Conservation (phyloP, 768 basidiomycete genomes). For the Lanmaoa rubissima region DNA sequence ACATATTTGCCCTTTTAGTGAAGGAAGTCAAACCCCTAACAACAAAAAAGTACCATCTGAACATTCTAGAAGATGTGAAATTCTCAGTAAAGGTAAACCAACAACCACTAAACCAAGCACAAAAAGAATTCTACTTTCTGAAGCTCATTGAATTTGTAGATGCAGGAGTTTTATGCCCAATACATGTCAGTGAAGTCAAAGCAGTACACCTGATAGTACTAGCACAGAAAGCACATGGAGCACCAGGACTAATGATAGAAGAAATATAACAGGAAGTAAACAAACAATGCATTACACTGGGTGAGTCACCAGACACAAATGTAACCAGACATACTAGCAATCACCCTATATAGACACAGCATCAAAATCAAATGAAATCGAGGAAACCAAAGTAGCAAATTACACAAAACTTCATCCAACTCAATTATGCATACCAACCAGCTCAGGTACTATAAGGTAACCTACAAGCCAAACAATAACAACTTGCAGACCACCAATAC, state of each 20-base stretch:
- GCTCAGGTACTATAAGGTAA: constrained; percentile 37
- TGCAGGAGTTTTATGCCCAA: neutral
- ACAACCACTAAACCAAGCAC: neutral
- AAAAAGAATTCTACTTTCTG: neutral
- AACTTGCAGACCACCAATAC: constrained; percentile 21
- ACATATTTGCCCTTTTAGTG: neutral
- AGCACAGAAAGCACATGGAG: neutral
- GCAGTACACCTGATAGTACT: neutral
- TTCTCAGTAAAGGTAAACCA: neutral
- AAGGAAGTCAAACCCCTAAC: neutral
- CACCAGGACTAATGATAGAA: neutral
- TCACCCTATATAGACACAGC: neutral
- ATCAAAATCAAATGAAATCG: fast-evolving
- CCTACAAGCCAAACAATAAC: constrained; percentile 38
- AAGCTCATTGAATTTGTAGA: neutral
- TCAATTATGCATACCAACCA: constrained; percentile 30
- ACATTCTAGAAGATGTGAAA: neutral
- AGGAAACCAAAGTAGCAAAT: neutral
- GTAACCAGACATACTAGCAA: neutral
- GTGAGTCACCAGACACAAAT: neutral
- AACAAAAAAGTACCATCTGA: neutral
- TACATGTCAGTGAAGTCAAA: neutral
- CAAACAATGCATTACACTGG: neutral
- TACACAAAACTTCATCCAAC: constrained; percentile 1
- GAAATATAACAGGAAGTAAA: neutral